Conservation (phyloP, 805 yeast genomes). For the Tetrapisispora pingtungensis region DNA sequence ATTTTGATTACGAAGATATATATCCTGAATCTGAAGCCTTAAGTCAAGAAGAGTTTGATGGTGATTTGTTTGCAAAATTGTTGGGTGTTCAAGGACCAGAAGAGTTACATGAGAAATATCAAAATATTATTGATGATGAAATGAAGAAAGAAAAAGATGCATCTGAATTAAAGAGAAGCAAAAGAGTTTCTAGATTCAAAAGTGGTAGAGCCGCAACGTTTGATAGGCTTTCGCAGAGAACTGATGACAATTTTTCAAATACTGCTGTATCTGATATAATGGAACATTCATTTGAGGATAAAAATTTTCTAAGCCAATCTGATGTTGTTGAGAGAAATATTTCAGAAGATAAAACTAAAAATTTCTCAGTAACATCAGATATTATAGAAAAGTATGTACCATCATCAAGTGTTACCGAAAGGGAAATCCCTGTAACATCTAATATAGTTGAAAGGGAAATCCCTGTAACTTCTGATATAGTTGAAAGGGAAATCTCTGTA, state of each 20-base stretch:
- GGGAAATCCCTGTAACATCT: neutral
- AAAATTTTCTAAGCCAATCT: conserved; percentile 3
- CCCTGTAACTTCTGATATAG: conserved; percentile 4
- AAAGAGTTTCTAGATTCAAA: conserved; percentile 25
- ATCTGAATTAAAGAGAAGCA: conserved; percentile 8
- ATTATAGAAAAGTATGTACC: conserved; percentile 5
- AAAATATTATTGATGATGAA: conserved; percentile 6
- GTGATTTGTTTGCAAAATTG: conserved; percentile 25
- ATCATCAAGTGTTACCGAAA: conserved; percentile 3
- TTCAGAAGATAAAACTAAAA: neutral
- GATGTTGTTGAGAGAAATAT: conserved; percentile 2
- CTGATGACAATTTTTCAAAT: no score
- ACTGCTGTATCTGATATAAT: neutral
- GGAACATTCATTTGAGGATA: neutral
- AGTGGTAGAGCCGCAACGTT: conserved; percentile 11
- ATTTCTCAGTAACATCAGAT: neutral
- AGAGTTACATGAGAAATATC: conserved; percentile 23
- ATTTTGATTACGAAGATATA: conserved; percentile 4
- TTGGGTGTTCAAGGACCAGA: conserved; percentile 26
- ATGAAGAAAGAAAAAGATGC: conserved; percentile 3
- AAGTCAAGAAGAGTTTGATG: conserved; percentile 20
- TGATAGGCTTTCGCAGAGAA: neutral
- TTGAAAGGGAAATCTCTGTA: conserved; percentile 4
- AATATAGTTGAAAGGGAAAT: conserved; percentile 6
- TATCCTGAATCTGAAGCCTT: conserved; percentile 4